phyloP scores from a whole-genome alignment of 2,329 filamentous ascomycete genomes.

The Penicillium rolfsii region DNA sequence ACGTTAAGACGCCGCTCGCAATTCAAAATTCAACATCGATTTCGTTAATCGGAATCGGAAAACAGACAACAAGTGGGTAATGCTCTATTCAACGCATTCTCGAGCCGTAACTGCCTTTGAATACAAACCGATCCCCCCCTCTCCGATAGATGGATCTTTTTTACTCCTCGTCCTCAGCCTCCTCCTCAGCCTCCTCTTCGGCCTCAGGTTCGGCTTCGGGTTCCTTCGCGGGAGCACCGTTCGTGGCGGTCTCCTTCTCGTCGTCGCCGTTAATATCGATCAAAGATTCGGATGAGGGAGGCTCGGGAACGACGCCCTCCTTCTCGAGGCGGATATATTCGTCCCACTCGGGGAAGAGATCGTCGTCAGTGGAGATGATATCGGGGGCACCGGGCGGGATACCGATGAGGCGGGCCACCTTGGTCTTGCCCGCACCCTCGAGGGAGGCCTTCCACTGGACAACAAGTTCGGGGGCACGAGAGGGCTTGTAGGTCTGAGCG shows the following conservation, averaged over 20 bases:
- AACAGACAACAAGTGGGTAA: slow-evolving; percentile 21
- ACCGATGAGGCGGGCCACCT: slow-evolving; percentile 81
- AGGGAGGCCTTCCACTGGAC: slow-evolving; percentile 79
- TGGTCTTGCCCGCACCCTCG: slow-evolving; percentile 81
- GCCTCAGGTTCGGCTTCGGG: slow-evolving; percentile 27
- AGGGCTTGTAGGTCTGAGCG: slow-evolving; percentile 93
- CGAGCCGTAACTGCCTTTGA: slow-evolving; percentile 17
- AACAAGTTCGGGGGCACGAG: slow-evolving; percentile 68
- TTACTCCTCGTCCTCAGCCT: slow-evolving; percentile 28
- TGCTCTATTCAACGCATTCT: slow-evolving; percentile 29
- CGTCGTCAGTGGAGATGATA: slow-evolving; percentile 59
- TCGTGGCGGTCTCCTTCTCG: slow-evolving; percentile 37
- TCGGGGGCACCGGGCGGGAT: slow-evolving; percentile 73
- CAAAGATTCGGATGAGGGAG: slow-evolving; percentile 43
- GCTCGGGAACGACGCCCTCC: slow-evolving; percentile 60
- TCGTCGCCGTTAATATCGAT: slow-evolving; percentile 47
- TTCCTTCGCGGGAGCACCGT: slow-evolving; percentile 38
- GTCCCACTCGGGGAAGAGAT: slow-evolving; percentile 96
- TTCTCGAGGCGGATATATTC: slow-evolving; percentile 82
- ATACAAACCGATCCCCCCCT: slow-evolving; percentile 21
- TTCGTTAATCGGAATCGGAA: slow-evolving; percentile 5
- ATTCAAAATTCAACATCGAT: slow-evolving; percentile 28
- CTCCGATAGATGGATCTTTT: slow-evolving; percentile 10
- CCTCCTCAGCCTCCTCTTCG: slow-evolving; percentile 17
- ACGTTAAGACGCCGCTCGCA: slow-evolving; percentile 36